Percentiles rank a stretch among this genome's conserved stretches.
Evolutionary conservation across 1,284 basidiomycete genomes (phyloP).

Genomic region (Vanrija pseudolonga): DNA sequence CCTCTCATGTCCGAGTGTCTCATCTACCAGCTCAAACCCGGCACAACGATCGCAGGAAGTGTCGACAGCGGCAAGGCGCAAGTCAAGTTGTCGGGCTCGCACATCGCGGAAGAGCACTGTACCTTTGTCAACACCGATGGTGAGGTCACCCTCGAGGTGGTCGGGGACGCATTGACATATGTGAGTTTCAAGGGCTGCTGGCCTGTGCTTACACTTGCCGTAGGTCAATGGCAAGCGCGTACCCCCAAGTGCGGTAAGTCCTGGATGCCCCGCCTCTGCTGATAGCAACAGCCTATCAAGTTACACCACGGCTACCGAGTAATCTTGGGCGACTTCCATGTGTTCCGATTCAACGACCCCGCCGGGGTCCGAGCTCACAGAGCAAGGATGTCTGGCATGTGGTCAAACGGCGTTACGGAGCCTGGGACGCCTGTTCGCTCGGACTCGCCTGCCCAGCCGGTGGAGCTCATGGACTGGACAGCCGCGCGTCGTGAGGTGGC

Average conservation of each 20-base stretch:
- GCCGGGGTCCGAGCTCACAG: constrained; percentile 82
- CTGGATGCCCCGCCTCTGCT: constrained; percentile 1
- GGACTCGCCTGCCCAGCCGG: constrained; percentile 45
- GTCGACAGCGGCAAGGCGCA: constrained; percentile 77
- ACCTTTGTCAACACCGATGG: constrained; percentile 82
- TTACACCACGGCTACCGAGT: constrained; percentile 83
- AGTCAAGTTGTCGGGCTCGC: constrained; percentile 87
- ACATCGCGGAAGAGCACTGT: constrained; percentile 89
- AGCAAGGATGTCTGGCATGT: constrained; percentile 16
- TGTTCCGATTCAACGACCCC: constrained; percentile 90
- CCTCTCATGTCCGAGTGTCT: constrained; percentile 62
- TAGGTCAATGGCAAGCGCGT: constrained; percentile 91
- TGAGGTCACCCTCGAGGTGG: constrained; percentile 73
- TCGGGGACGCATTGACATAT: constrained; percentile 71
- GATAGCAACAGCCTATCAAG: constrained; percentile 29
- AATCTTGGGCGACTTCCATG: constrained; percentile 94
- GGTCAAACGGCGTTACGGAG: constrained; percentile 1
- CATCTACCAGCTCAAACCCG: constrained; percentile 90
- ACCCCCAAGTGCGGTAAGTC: constrained; percentile 62
- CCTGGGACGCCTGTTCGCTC: constrained; percentile 55
- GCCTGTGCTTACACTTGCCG: background rate
- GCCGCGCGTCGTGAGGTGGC: constrained; percentile 90
- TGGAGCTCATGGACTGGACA: constrained; percentile 83
- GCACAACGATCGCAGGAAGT: constrained; percentile 78
- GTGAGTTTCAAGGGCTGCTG: constrained; percentile 15